A percentile compares a stretch with the other conserved stretches of the same genome.
phyloP scores from a whole-genome alignment of 2,329 filamentous ascomycete genomes.

The Pseudocercospora macadamiae region DNA sequence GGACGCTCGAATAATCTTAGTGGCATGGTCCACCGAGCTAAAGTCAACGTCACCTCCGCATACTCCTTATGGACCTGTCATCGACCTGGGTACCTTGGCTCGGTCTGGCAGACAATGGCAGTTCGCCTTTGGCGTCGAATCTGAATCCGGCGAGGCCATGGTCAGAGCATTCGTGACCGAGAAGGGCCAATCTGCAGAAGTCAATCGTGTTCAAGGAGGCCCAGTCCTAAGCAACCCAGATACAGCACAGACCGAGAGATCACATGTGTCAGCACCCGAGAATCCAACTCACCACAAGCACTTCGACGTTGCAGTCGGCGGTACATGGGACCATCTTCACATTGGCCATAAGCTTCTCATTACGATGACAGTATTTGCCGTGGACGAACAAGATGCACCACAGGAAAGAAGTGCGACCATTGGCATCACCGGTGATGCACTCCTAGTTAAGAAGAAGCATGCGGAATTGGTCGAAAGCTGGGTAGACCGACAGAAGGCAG shows the following conservation, averaged over 20 bases:
- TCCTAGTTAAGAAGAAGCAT: constrained; percentile 88
- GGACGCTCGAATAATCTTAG: constrained; percentile 73
- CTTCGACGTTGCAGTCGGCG: constrained; percentile 75
- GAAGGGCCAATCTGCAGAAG: constrained; percentile 34
- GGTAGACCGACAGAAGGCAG: constrained; percentile 69
- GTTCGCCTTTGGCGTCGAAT: constrained; percentile 66
- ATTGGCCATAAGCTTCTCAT: constrained; percentile 94
- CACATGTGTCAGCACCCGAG: constrained; percentile 8
- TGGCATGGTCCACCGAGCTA: constrained; percentile 60
- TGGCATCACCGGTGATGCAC: constrained; percentile 84
- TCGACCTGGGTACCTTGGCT: constrained; percentile 53
- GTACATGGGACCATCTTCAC: constrained; percentile 96
- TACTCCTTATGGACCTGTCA: constrained; percentile 52
- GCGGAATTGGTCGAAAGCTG: constrained; percentile 80
- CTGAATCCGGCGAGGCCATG: constrained; percentile 65
- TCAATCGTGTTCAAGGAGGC: constrained; percentile 38
- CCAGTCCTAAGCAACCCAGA: constrained; percentile 11
- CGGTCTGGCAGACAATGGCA: constrained; percentile 62
- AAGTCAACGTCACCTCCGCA: constrained; percentile 31
- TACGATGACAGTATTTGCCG: constrained; percentile 77
- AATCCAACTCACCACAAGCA: constrained; percentile 43
- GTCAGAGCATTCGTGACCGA: constrained; percentile 50
- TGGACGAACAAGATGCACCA: constrained; percentile 48
- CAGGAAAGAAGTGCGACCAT: constrained; percentile 66
- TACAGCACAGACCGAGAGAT: background rate